These are phyloP conservation scores for Trypethelium eluteriae DNA, from an alignment of 495 filamentous ascomycete genomes.

Conservation along the genomic window DNA sequence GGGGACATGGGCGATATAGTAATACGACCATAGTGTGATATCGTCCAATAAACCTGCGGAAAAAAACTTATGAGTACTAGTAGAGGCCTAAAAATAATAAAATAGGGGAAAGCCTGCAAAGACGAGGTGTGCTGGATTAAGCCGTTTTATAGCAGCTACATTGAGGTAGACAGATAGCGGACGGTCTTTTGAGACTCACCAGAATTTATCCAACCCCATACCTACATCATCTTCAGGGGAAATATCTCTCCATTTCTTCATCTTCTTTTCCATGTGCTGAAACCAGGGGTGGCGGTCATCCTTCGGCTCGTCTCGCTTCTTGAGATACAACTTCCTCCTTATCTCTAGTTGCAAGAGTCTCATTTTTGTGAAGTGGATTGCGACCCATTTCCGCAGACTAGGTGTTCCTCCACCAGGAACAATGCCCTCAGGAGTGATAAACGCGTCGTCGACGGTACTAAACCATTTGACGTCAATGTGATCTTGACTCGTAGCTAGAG, in stretches of 20 bases:
- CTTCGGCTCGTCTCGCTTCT: constrained; percentile 61
- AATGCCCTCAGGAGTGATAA: constrained; percentile 74
- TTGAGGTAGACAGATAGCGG: background rate
- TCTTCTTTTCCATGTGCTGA: constrained; percentile 62
- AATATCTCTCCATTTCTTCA: constrained; percentile 62
- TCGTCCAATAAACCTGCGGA: constrained; percentile 60
- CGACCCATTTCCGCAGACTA: constrained; percentile 70
- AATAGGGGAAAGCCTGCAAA: background rate
- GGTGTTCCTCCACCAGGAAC: constrained; percentile 50
- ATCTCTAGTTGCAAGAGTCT: constrained; percentile 80
- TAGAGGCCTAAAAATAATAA: background rate
- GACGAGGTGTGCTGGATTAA: background rate
- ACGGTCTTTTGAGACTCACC: constrained; percentile 37
- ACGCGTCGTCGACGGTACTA: constrained; percentile 64
- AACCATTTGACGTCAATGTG: constrained; percentile 78
- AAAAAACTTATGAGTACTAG: background rate
- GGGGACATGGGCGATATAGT: constrained; percentile 78
- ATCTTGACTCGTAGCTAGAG: constrained; percentile 68
- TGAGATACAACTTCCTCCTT: constrained; percentile 71
- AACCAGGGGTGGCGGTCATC: constrained; percentile 84
- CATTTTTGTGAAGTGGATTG: constrained; percentile 92
- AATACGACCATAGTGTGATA: constrained; percentile 79
- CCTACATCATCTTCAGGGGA: constrained; percentile 56
- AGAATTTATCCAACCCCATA: constrained; percentile 56
- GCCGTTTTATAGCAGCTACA: background rate